Base-by-base conservation (phyloP, 2,329 filamentous ascomycete species). In the Fusarium sp. region DNA sequence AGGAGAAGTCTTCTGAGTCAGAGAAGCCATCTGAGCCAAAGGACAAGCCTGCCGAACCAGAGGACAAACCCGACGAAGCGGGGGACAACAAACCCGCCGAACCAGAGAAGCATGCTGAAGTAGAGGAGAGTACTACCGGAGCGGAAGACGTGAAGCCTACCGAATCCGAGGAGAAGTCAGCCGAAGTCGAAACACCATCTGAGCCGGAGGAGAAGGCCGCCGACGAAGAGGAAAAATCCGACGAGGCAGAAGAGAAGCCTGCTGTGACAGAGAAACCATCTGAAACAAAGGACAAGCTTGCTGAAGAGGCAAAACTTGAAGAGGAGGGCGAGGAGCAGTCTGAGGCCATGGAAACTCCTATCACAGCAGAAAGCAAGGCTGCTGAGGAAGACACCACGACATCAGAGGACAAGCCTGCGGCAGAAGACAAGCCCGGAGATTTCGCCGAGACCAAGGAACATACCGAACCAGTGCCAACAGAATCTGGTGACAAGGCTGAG, bases 71-170 rank as follows among this genome's bases (percentile, higher is more conserved):
- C 18, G 18, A 23, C 18, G 18, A 23, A 23, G 18, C 18, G 18
- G 18, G 18, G 18, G 18, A 23, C 18, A 23, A 50, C 30, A 34
- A 50, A 31, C 16, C 40, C 9, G 10, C 28, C 13, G 54, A 69
- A 18, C 51, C 15, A 27, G 54, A 37, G 39, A 66, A 52, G 11
- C 12, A 16, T 9, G n/a, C 12, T 16, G 39, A 40, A 16, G 15
- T 16, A 40, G 46, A 7, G 28, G 28, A 47, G 3, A 31, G 34
- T n/a, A 4, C 28, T 12, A 9, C 46, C n/a, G 46, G 18, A 23
- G 18, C 18, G 18, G 18, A 48, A 15, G 34, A 48, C n/a, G 58
- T 46, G n/a, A 52, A 69, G 18, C 16, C 55, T 11, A 48, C 16
- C 9, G 48, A 55, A 7, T 31, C 44, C 23, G 43, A 62, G 39